These are phyloP conservation scores for Asterionellopsis glacialis DNA, from an alignment of 108 stramenopile species.

Conservation along the genomic window DNA sequence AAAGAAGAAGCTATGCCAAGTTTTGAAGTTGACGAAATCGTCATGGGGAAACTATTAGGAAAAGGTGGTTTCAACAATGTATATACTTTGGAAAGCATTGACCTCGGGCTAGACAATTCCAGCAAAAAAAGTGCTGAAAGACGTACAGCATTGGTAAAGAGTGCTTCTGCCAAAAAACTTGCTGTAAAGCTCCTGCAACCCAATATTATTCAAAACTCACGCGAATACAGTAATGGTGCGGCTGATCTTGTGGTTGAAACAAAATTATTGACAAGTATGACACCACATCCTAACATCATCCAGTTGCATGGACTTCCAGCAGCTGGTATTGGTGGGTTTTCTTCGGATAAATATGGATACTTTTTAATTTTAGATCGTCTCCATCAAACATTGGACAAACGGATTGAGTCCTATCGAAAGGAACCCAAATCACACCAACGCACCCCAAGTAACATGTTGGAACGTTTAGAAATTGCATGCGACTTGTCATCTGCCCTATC, in stretches of 20 bases:
- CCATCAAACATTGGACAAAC: conserved; percentile 65
- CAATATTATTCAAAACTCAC: not conserved
- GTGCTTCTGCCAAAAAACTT: conserved; percentile 23
- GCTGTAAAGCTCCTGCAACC: conserved; percentile 4
- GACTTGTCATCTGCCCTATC: conserved; percentile 62
- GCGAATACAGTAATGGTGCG: conserved; percentile 10
- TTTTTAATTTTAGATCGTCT: conserved; percentile 78
- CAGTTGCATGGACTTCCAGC: conserved; percentile 35
- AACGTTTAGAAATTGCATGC: conserved; percentile 49
- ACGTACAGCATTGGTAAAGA: conserved; percentile 37
- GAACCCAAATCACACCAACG: not conserved
- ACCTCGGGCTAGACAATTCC: not conserved
- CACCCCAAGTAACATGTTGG: not conserved
- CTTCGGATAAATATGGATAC: conserved; percentile 40
- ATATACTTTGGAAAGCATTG: not conserved
- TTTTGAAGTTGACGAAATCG: conserved; percentile 32
- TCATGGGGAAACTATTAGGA: conserved; percentile 6
- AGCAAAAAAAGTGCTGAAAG: conserved; percentile 22
- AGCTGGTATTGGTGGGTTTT: conserved; percentile 60
- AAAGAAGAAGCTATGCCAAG: conserved; percentile 54
- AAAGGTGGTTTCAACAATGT: conserved; percentile 8
- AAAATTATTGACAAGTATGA: conserved; percentile 15
- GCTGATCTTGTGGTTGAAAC: conserved; percentile 32
- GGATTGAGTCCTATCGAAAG: conserved; percentile 41
- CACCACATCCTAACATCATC: conserved; percentile 32